Conservation (phyloP, 306 rosid genomes). For the Begonia peltatifolia region DNA sequence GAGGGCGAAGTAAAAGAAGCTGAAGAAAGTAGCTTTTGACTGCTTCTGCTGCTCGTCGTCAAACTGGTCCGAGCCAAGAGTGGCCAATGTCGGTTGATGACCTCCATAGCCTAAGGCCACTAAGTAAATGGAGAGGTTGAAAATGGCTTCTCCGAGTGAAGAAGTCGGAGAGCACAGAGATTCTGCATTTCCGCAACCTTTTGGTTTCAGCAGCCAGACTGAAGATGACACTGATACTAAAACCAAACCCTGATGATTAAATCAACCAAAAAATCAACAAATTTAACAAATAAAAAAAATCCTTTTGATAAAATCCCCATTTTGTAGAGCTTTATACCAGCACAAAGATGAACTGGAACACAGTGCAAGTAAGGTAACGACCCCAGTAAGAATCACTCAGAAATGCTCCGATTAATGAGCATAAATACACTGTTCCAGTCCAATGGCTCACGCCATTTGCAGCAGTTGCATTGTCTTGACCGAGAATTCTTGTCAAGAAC, state of each 20-base stretch:
- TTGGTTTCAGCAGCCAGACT: constrained; percentile 8
- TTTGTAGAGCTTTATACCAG: constrained; percentile 8
- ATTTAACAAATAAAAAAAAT: neutral
- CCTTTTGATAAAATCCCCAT: neutral
- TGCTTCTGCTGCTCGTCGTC: constrained; percentile 30
- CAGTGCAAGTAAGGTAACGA: constrained; percentile 18
- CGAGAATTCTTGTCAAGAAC: constrained; percentile 20
- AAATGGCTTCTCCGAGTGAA: constrained; percentile 19
- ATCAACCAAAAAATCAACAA: neutral
- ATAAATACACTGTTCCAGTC: constrained; percentile 25
- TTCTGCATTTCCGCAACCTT: constrained; percentile 10
- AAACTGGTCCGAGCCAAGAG: constrained; percentile 58
- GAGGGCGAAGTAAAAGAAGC: constrained; percentile 46
- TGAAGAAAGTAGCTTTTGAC: constrained; percentile 39
- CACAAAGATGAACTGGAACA: constrained; percentile 16
- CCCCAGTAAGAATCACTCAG: constrained; percentile 32
- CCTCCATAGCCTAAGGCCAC: constrained; percentile 55
- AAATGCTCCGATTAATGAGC: constrained; percentile 20
- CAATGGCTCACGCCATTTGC: constrained; percentile 19
- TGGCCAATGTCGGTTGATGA: constrained; percentile 44
- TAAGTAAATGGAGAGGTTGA: constrained; percentile 46
- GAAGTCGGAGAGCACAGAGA: constrained; percentile 6
- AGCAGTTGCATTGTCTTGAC: constrained; percentile 14
- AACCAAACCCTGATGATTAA: constrained; percentile 10
- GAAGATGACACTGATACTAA: constrained; percentile 10